Evolutionary conservation across 2,329 filamentous ascomycete species (phyloP).

Genomic region (Botrytis pseudocinerea): DNA sequence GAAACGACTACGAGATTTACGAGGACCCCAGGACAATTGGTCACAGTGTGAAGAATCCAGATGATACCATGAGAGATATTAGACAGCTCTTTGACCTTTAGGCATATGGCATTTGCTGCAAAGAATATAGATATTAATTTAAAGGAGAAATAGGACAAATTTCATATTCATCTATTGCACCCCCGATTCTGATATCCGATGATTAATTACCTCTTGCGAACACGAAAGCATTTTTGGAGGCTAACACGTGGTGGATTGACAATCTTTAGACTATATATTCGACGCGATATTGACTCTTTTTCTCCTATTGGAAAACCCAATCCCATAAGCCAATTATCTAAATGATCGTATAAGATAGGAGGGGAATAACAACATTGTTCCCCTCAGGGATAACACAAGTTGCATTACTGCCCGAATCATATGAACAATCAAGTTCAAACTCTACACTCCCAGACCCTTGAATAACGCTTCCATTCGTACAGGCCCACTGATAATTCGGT

Average conservation of each 20-base stretch:
- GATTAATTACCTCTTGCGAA: background rate
- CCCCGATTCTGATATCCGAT: background rate
- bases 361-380: background rate
- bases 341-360: background rate
- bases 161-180: background rate
- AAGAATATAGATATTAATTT: conserved; percentile 6
- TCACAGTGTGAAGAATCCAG: conserved; percentile 77
- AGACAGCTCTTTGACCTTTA: conserved; percentile 77
- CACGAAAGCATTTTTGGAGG: background rate
- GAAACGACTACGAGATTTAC: conserved; percentile 96
- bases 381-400: conserved; percentile 1
- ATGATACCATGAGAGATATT: conserved; percentile 77
- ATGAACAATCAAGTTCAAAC: conserved; percentile 4
- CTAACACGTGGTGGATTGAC: background rate
- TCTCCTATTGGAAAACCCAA: background rate
- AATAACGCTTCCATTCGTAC: conserved; percentile 9
- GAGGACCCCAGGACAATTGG: conserved; percentile 77
- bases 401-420: conserved; percentile 1
- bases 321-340: background rate
- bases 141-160: background rate
- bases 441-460: background rate
- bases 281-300: background rate
- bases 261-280: background rate
- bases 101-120: conserved; percentile 23
- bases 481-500: background rate